A percentile compares a stretch with the other conserved stretches of the same genome.
Conservation (phyloP, 31 red algal genomes). For the Asparagopsis taxiformis region DNA sequence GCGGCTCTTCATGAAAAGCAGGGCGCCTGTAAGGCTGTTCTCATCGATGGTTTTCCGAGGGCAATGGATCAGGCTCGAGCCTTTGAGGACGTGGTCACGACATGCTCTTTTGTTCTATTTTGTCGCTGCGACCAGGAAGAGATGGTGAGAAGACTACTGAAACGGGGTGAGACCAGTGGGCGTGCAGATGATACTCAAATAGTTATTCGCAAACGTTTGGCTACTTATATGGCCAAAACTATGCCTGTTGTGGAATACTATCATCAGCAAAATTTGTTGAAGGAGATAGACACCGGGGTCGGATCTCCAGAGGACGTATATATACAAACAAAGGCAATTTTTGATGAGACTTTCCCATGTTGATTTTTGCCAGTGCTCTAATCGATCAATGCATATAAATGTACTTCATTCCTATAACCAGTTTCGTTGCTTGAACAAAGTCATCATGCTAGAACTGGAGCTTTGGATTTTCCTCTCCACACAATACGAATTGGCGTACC, state of each 20-base stretch:
- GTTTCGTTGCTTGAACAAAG: not conserved
- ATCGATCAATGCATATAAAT: not conserved
- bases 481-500: conserved; percentile 90
- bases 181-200: conserved; percentile 86
- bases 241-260: conserved; percentile 93
- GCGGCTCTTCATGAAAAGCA: conserved; percentile 21
- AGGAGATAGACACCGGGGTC: conserved; percentile 44
- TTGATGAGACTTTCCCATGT: conserved; percentile 18
- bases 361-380: not conserved
- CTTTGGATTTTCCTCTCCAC: conserved; percentile 80
- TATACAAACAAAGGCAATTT: conserved; percentile 28
- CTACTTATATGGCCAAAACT: conserved; percentile 75
- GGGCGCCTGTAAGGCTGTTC: conserved; percentile 56
- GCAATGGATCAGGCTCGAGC: conserved; percentile 87
- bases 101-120: conserved; percentile 84
- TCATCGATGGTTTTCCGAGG: conserved; percentile 97
- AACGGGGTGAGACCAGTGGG: conserved; percentile 75
- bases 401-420: not conserved
- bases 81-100: conserved; percentile 80
- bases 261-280: conserved; percentile 33
- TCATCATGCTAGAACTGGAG: conserved; percentile 15
- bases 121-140: conserved; percentile 77
- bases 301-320: conserved; percentile 42
- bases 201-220: conserved; percentile 79
- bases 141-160: conserved; percentile 79